Conservation (phyloP, 2,329 filamentous ascomycete species). For the Rasamsonia emersonii region DNA sequence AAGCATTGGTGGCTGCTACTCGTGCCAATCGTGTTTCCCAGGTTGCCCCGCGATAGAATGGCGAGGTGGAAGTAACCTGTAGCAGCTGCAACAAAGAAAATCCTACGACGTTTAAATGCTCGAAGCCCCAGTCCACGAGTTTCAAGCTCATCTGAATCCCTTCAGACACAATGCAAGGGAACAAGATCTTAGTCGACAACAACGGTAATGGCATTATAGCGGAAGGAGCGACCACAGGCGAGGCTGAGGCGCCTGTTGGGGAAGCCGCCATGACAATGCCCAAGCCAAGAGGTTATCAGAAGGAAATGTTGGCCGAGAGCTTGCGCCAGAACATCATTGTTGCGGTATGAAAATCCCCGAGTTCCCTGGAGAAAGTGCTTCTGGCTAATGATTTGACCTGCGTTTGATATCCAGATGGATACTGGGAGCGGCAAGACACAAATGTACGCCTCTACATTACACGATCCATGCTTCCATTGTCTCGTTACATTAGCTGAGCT, state of each 20-base stretch:
- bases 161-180: background rate
- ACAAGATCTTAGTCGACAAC: background rate
- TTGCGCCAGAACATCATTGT: constrained; percentile 63
- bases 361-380: no score
- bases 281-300: constrained; percentile 53
- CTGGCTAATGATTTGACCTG: background rate
- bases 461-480: no score
- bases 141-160: no score
- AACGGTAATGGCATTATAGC: background rate
- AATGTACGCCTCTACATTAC: constrained; percentile 52
- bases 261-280: background rate
- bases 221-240: background rate
- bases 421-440: constrained; percentile 73
- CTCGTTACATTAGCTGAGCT: constrained; percentile 1
- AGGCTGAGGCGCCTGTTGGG: background rate
- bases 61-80: no score
- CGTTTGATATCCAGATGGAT: constrained; percentile 52
- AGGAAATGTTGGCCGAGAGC: constrained; percentile 67
- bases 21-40: no score
- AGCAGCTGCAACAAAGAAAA: no score
- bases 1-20: no score
- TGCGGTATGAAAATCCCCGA: no score
- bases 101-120: no score
- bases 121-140: no score
- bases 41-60: no score